Conservation (phyloP, 768 basidiomycete species). For the Strobilomyces confusus region DNA sequence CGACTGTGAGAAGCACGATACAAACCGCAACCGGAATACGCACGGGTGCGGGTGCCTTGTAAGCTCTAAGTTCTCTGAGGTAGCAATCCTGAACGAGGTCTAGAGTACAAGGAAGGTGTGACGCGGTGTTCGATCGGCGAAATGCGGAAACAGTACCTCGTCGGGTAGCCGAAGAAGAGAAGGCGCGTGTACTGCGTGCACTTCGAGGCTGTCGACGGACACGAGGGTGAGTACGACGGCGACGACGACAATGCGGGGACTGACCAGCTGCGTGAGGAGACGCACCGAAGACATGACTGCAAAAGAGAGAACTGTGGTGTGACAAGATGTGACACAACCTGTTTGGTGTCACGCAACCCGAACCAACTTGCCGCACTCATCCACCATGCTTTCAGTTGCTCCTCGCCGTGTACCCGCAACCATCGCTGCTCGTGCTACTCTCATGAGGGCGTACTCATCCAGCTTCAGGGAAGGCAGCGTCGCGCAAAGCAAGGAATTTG, state of each 20-base stretch:
- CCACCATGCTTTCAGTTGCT: constrained; percentile 23
- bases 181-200: constrained; percentile 51
- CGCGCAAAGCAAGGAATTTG: constrained; percentile 60
- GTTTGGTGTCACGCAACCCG: constrained; percentile 20
- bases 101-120: constrained; percentile 29
- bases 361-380: neutral
- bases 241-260: neutral
- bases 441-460: constrained; percentile 34
- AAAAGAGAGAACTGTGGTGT: constrained; percentile 42
- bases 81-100: constrained; percentile 94
- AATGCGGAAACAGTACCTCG: constrained; percentile 48
- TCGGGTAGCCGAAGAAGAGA: constrained; percentile 58
- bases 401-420: constrained; percentile 40
- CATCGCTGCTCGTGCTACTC: constrained; percentile 33
- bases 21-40: constrained; percentile 28
- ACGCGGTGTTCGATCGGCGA: constrained; percentile 19
- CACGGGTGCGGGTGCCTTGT: constrained; percentile 75
- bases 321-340: constrained; percentile 29
- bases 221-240: constrained; percentile 9
- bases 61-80: constrained; percentile 82
- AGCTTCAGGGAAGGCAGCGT: constrained; percentile 51
- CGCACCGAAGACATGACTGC: constrained; percentile 55
- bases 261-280: constrained; percentile 55
- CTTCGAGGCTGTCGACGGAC: constrained; percentile 31
- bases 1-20: neutral